Evolutionary conservation across 345 rosid species (phyloP), one percentile per base, ranked within the genome.

Genomic region (Syzygium grande): DNA sequence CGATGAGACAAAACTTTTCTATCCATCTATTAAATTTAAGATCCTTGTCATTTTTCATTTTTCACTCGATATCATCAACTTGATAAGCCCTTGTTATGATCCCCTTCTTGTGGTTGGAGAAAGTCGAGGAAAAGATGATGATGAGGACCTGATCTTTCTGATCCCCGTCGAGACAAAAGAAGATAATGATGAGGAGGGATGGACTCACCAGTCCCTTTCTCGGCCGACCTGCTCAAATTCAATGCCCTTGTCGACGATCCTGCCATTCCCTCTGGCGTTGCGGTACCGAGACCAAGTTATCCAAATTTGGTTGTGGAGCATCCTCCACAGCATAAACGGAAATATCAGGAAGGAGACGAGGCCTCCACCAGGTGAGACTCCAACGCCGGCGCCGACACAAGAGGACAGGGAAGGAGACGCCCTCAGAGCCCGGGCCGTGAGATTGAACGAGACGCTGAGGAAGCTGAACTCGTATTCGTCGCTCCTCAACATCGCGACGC

Each of bases 191-290:
- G 11, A 23, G 49, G 80, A 38, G 23, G 53, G 22, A 16, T 13
- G n/a, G 2, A 80, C 78, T 34, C 19, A 93, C 96, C 97, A 94
- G 84, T 90, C 88, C 27, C 88, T 90, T 89, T 97, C 97, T 51
- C 97, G 84, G 87, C 95, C 99, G 8, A 96, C 95, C 88, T 96
- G 98, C 2, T 95, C 97, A 38, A 95, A 95, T n/a, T 95, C 97
- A 29, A 95, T 93, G 88, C 93, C 92, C 87, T 90, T 94, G 90
- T 96, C 97, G 34, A 95, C 89, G 85, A 95, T 94, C 90, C 94
- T 88, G 55, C 84, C 92, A 77, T 68, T 91, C 23, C 99, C 97
- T 86, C 87, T 92, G 84, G 97, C 97, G 3, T 95, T 94, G 38
- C 91, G 86, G 43, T 94, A 92, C 34, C 99, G 95, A 19, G 97